Evolutionary conservation across 2,329 filamentous ascomycete genomes (phyloP), one percentile per base, ranked within the genome.

Genomic region (Botrytis byssoidea): DNA sequence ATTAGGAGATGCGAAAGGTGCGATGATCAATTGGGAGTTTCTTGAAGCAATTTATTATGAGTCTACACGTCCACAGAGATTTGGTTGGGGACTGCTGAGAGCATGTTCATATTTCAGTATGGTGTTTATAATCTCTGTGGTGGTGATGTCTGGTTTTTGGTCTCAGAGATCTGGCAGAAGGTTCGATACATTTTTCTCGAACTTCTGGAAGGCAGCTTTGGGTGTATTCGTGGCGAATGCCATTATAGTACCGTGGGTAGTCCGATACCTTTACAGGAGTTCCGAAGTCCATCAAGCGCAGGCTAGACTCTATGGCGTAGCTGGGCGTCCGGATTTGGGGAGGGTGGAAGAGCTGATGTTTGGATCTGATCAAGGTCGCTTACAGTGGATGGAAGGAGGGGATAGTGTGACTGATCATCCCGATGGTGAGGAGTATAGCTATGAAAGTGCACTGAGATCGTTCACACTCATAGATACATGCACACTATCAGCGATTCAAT

Each of bases 401-500:
- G 10, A 25, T 73, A 32, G 35, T 29, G 18, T n/a, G 4, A 6
- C 55, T 12, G 51, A 42, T 46, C n/a, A 32, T n/a, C 48, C 25
- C 25, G 35, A 44, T 29, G 29, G n/a, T 29, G 68, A 40, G 9
- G 66, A 69, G 8, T 29, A 57, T n/a, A 35, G 29, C 25, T 12
- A 57, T 16, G 48, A 46, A 10, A n/a, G 32, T 3, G 48, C 25
- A 61, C 29, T 57, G 14, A 60, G 35, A 22, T 59, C 80, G 4
- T 82, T 82, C 74, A 82, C 80, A 0, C 74, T 82, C 4, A 78
- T 82, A 2, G 80, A 82, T 68, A 81, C 80, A 20, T 68, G 79
- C 40, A 77, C 78, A 22, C 74, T 81, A 75, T 79, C 74, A 32
- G 81, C 81, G 16, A 80, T 77, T 20, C 74, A 81, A 8, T 81